phyloP scores from a whole-genome alignment of 768 basidiomycete species.

The Phaffia australis region DNA sequence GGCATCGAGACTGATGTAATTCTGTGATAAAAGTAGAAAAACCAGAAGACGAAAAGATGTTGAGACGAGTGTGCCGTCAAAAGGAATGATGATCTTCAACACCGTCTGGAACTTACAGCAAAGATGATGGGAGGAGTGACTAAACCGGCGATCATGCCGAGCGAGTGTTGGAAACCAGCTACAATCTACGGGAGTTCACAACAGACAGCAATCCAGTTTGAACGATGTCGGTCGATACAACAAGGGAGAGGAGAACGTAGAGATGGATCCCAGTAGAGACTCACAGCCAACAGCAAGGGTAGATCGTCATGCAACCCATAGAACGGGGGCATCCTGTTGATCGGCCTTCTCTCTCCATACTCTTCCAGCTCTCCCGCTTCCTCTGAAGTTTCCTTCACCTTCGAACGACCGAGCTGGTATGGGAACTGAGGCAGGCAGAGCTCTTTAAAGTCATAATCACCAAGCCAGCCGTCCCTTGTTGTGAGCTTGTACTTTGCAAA shows the following conservation, averaged over 20 bases:
- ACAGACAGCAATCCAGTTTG: not conserved
- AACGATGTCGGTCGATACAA: no score
- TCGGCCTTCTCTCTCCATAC: not conserved
- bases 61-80: no score
- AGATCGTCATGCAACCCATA: conserved; percentile 1
- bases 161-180: conserved; percentile 49
- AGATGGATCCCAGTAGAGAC: not conserved
- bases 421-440: not conserved
- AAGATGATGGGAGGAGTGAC: conserved; percentile 78
- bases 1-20: conserved; percentile 49
- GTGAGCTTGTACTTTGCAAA: not conserved
- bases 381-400: no score
- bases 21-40: not conserved
- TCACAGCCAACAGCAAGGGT: not conserved
- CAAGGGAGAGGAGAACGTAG: not conserved
- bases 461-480: not conserved
- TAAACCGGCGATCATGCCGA: conserved; percentile 66
- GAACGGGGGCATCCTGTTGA: conserved; percentile 1
- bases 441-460: not conserved
- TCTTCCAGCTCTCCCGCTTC: no score
- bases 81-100: no score
- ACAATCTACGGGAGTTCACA: conserved; percentile 38
- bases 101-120: conserved; percentile 39
- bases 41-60: not conserved
- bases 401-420: not conserved